These are phyloP conservation scores for Podospora pseudocomata DNA, from an alignment of 495 filamentous ascomycete species.

Conservation along the genomic window DNA sequence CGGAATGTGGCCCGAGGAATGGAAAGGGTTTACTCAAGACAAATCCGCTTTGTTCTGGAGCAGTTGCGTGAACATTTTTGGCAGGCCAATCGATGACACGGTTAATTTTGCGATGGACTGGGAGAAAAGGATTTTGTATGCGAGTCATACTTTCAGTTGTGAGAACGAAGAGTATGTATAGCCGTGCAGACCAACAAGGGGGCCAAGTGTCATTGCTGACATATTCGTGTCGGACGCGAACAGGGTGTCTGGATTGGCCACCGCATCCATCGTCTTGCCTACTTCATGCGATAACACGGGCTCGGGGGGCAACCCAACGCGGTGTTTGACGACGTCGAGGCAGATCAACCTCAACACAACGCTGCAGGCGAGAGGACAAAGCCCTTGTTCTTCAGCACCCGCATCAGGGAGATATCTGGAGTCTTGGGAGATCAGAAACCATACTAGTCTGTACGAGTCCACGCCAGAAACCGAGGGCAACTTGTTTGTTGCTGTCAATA, in stretches of 20 bases:
- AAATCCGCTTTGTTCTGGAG: neutral
- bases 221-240: neutral
- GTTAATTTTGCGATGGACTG: constrained; percentile 1
- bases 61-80: neutral
- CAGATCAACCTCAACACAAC: neutral
- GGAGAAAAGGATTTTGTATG: neutral
- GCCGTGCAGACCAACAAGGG: neutral
- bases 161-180: neutral
- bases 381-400: neutral
- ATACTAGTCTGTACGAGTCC: neutral
- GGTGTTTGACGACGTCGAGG: neutral
- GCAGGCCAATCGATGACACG: neutral
- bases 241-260: neutral
- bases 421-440: neutral
- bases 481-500: neutral
- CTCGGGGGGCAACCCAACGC: neutral
- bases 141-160: neutral
- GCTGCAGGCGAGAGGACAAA: neutral
- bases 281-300: neutral
- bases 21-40: neutral
- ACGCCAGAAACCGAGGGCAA: neutral
- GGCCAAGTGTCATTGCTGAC: neutral
- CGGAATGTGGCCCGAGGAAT: constrained; percentile 1
- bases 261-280: neutral
- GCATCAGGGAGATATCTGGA: neutral